phyloP scores from a whole-genome alignment of 305 asterid species.

The Ilex paraguariensis region DNA sequence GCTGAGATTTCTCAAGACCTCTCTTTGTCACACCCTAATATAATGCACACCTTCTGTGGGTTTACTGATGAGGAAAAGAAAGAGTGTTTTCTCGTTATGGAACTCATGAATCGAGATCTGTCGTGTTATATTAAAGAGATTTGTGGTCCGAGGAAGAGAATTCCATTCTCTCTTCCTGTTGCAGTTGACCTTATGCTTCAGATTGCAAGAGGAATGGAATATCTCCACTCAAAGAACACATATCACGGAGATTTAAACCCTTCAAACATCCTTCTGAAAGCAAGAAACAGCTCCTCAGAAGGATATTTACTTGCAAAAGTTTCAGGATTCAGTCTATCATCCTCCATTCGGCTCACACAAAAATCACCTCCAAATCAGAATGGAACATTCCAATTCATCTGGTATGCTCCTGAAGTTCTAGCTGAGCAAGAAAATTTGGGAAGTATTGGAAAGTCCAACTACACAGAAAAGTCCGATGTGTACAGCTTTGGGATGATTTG shows the following conservation, averaged over 20 bases:
- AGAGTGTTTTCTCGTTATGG: slow-evolving; percentile 72
- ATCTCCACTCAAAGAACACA: slow-evolving; percentile 67
- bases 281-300: slow-evolving; percentile 35
- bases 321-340: slow-evolving; percentile 54
- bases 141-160: slow-evolving; percentile 57
- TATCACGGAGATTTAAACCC: slow-evolving; percentile 73
- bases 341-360: slow-evolving; percentile 27
- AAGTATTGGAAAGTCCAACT: slow-evolving; percentile 22
- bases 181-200: slow-evolving; percentile 80
- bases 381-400: slow-evolving; percentile 39
- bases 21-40: slow-evolving; percentile 65
- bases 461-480: slow-evolving; percentile 66
- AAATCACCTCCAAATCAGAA: slow-evolving; percentile 30
- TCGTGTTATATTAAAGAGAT: slow-evolving; percentile 58
- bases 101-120: slow-evolving; percentile 68
- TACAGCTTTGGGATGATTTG: slow-evolving; percentile 95
- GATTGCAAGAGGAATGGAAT: slow-evolving; percentile 90
- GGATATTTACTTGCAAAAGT: slow-evolving; percentile 69
- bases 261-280: slow-evolving; percentile 50
- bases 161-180: slow-evolving; percentile 62
- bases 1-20: slow-evolving; percentile 44
- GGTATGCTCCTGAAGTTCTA: slow-evolving; percentile 85
- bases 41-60: slow-evolving; percentile 58
- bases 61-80: slow-evolving; percentile 65
- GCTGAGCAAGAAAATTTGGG: slow-evolving; percentile 45